phyloP scores from a whole-genome alignment of 176 grass and related monocot genomes.

The Triticum monococcum region DNA sequence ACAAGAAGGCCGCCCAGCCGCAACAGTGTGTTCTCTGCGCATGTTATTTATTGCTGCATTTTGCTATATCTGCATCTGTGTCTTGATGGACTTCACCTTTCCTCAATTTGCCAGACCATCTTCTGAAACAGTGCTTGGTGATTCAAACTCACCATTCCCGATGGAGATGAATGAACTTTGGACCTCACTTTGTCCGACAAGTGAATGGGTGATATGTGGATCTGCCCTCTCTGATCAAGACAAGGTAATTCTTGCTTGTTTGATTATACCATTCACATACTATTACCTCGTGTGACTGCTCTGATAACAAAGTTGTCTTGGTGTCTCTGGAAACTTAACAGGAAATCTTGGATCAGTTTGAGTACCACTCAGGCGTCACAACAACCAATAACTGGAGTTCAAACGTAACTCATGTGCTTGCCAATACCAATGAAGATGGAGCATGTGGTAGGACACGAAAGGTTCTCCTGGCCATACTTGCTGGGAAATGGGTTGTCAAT shows the following conservation, averaged over 20 bases:
- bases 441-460: conserved; percentile 86
- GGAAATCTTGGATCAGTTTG: conserved; percentile 74
- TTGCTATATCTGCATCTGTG: conserved; percentile 11
- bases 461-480: conserved; percentile 88
- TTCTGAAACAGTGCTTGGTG: conserved; percentile 35
- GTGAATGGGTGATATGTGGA: conserved; percentile 83
- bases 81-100: conserved; percentile 15
- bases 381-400: conserved; percentile 63
- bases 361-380: conserved; percentile 46
- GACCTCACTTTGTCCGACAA: conserved; percentile 46
- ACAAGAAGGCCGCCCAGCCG: conserved; percentile 42
- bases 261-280: conserved; percentile 2
- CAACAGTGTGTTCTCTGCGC: conserved; percentile 35
- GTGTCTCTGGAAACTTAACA: conserved; percentile 35
- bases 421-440: conserved; percentile 62
- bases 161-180: conserved; percentile 50
- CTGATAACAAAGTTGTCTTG: not conserved
- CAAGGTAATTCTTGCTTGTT: conserved; percentile 49
- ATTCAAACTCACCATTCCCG: conserved; percentile 40
- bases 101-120: conserved; percentile 37
- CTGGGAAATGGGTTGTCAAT: conserved; percentile 89
- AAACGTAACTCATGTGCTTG: conserved; percentile 78
- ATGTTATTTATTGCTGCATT: conserved; percentile 10
- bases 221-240: conserved; percentile 63
- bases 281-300: not conserved